Evolutionary conservation across 1,284 basidiomycete genomes (phyloP), one percentile per base, ranked within the genome.

Genomic region (Naganishia sp.): DNA sequence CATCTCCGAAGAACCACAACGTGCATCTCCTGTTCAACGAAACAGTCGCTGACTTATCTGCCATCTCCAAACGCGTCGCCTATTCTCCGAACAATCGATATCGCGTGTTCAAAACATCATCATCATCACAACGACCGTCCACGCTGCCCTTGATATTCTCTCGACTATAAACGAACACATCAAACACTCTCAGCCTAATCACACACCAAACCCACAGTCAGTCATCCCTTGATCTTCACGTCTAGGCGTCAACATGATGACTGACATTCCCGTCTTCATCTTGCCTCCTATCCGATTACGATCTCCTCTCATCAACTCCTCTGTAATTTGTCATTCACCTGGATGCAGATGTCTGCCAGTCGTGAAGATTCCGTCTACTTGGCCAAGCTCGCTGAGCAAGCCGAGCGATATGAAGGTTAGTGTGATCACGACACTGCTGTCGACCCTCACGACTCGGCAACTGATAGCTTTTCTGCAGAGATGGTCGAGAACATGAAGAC

Each of bases 401-500:
- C 94, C 75, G 94, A 97, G 86, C 92, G 94, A 69, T 96, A 97
- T 81, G 94, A 97, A 85, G 94, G 94, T 90, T 67, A 73, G 86
- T 83, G n/a, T n/a, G 21, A 39, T 10, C 33, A 15, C 9, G 6
- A 42, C 21, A 10, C 15, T 33, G 11, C 10, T 33, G 56, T 39
- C 2, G 36, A 33, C 13, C 15, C 5, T 23, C 11, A 42, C 31
- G 63, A 42, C 23, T 44, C 16, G 48, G 15, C 2, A 21, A 25
- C 31, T 54, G 33, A 6, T 11, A 68, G n/a, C 46, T 5, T 42
- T 11, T 36, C 28, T 23, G 16, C 81, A 94, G 92, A 96, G 82
- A 96, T 96, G 94, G 94, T 97, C 74, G 90, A 94, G 84, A 95
- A 95, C 86, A 97, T 97, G 94, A 96, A 96, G 88, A 87, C 88